Evolutionary conservation across 2,329 filamentous ascomycete genomes (phyloP).

Genomic region (Berkeleyomyces basicola): DNA sequence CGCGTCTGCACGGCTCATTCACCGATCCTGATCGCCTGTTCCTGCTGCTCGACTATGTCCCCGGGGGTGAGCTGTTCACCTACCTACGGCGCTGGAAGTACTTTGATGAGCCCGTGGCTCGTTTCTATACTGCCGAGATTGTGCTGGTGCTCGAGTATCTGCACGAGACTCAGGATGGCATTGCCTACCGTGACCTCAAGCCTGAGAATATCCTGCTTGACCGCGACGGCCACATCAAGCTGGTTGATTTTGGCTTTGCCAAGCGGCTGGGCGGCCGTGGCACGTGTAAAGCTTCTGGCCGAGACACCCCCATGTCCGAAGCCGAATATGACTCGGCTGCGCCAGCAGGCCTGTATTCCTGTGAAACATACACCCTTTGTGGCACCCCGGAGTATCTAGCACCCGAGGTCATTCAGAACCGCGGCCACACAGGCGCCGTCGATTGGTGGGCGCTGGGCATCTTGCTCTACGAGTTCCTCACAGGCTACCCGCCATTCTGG

Average conservation of each 20-base stretch:
- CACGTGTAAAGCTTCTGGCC: not conserved
- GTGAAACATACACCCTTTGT: conserved; percentile 68
- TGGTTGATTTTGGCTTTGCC: conserved; percentile 75
- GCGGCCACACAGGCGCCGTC: conserved; percentile 58
- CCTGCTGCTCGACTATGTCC: conserved; percentile 70
- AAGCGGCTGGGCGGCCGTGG: conserved; percentile 46
- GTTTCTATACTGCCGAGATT: conserved; percentile 74
- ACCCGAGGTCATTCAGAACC: conserved; percentile 71
- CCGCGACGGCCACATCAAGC: conserved; percentile 59
- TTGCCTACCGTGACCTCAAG: conserved; percentile 70
- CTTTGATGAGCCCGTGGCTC: conserved; percentile 62
- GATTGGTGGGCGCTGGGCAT: conserved; percentile 84
- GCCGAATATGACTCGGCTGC: not conserved
- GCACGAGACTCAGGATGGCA: conserved; percentile 59
- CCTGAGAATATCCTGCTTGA: conserved; percentile 71
- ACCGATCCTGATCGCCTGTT: conserved; percentile 65
- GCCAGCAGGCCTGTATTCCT: conserved; percentile 24
- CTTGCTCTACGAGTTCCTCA: conserved; percentile 69
- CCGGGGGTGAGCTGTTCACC: conserved; percentile 70
- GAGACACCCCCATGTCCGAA: not conserved
- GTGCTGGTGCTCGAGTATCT: conserved; percentile 66
- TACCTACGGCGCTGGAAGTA: conserved; percentile 62
- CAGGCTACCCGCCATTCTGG: conserved; percentile 76
- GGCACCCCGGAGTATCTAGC: conserved; percentile 74
- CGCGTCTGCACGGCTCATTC: conserved; percentile 61